Conservation (phyloP, 1,284 basidiomycete species). For the Phellinidium pouzarii region DNA sequence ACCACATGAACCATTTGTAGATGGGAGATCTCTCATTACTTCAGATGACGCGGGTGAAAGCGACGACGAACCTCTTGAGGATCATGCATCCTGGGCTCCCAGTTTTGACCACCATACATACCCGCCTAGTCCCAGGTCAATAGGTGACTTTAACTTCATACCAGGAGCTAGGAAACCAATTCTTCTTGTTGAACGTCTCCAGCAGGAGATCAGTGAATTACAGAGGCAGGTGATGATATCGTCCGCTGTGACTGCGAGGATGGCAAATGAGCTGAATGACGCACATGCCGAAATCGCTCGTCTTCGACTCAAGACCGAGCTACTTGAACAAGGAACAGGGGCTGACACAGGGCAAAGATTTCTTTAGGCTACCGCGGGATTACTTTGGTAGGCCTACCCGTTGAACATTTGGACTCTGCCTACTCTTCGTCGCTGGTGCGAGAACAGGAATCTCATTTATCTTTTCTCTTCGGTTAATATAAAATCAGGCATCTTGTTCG, state of each 20-base stretch:
- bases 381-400: too few species aligned
- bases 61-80: constrained; percentile 6
- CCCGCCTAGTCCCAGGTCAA: constrained; percentile 10
- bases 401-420: too few species aligned
- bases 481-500: neutral
- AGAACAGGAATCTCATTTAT: neutral
- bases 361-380: too few species aligned
- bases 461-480: constrained; percentile 1
- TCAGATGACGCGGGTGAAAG: constrained; percentile 9
- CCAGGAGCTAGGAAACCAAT: neutral
- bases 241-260: constrained; percentile 6
- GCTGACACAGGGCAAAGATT: neutral
- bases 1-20: neutral
- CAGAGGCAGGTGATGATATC: constrained; percentile 3
- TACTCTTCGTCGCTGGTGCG: neutral
- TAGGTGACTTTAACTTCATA: neutral
- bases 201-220: constrained; percentile 13
- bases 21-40: neutral
- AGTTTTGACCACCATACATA: constrained; percentile 2
- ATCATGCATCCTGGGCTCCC: neutral
- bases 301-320: constrained; percentile 8
- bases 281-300: constrained; percentile 15
- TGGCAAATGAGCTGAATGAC: constrained; percentile 12
- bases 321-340: constrained; percentile 3
- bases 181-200: constrained; percentile 3